These are phyloP conservation scores for Lactarius hatsudake DNA, from an alignment of 768 basidiomycete species.

Conservation along the genomic window DNA sequence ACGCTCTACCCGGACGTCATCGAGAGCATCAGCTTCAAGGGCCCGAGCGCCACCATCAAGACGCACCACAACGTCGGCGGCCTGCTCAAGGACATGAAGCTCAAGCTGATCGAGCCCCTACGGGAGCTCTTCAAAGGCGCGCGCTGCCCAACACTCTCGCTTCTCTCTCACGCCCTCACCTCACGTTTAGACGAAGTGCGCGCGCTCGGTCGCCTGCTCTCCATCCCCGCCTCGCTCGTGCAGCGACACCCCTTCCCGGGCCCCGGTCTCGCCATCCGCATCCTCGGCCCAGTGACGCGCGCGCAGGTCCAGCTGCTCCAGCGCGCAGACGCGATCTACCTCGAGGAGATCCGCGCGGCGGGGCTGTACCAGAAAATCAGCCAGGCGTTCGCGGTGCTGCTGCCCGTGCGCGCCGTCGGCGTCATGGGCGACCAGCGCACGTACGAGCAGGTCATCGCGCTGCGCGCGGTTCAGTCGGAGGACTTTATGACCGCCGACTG, in stretches of 20 bases:
- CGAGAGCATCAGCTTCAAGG: conserved; percentile 99
- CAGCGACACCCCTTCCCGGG: conserved; percentile 99
- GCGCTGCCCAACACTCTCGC: conserved; percentile 15
- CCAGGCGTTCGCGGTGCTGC: conserved; percentile 93
- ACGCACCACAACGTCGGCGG: conserved; percentile 99
- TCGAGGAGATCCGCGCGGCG: conserved; percentile 95
- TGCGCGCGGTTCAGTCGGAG: conserved; percentile 95
- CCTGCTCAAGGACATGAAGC: conserved; percentile 93
- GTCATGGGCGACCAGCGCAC: conserved; percentile 97
- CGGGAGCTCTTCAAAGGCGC: conserved; percentile 97
- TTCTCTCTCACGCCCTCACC: too few species aligned
- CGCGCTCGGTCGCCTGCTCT: conserved; percentile 83
- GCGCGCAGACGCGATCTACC: conserved; percentile 92
- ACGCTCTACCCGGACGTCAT: conserved; percentile 99
- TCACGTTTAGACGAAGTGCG: conserved; percentile 82
- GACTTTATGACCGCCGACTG: conserved; percentile 99
- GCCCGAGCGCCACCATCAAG: conserved; percentile 98
- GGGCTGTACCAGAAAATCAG: conserved; percentile 90
- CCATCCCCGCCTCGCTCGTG: conserved; percentile 89
- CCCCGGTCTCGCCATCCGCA: conserved; percentile 96
- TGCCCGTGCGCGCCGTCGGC: conserved; percentile 96
- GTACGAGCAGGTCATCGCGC: conserved; percentile 95
- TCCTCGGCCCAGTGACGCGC: conserved; percentile 91
- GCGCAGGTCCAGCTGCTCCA: conserved; percentile 91
- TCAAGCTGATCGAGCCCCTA: conserved; percentile 96